phyloP scores from a whole-genome alignment of 2,329 filamentous ascomycete species.

The Stenocarpella maydis region DNA sequence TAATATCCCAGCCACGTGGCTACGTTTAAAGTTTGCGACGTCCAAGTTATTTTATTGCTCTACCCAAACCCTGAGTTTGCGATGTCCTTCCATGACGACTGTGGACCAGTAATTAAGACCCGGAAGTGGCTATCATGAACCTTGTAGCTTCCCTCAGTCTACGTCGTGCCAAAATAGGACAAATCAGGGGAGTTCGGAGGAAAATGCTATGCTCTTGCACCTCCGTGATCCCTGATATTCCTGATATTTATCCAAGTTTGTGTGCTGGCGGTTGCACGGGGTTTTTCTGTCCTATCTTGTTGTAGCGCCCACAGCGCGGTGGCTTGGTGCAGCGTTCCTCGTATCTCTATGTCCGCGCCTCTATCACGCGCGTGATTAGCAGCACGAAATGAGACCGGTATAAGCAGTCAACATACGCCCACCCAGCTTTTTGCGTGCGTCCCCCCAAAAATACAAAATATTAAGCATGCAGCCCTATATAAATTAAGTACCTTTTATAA shows the following conservation, averaged over 20 bases:
- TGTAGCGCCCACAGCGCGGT: neutral
- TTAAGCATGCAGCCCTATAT: no score
- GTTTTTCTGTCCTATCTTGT: neutral
- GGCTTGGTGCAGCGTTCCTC: slow-evolving; percentile 5
- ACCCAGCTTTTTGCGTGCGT: no score
- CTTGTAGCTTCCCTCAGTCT: neutral
- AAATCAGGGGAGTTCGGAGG: neutral
- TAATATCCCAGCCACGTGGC: slow-evolving; percentile 2
- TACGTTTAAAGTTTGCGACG: neutral
- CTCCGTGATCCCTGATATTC: neutral
- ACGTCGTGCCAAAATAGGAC: neutral
- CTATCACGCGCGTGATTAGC: neutral
- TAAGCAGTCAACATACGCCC: no score
- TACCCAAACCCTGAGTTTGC: neutral
- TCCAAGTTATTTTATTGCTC: no score
- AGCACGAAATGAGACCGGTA: neutral
- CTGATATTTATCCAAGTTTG: no score
- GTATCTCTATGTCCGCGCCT: neutral
- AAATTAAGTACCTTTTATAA: no score
- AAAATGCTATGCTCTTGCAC: neutral
- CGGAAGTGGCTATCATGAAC: slow-evolving; percentile 3
- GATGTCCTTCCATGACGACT: no score
- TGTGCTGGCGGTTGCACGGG: neutral
- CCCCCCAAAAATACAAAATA: no score
- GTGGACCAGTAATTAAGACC: no score